Base-by-base conservation (phyloP, 2,329 filamentous ascomycete species). In the Dichotomopilus funicola region DNA sequence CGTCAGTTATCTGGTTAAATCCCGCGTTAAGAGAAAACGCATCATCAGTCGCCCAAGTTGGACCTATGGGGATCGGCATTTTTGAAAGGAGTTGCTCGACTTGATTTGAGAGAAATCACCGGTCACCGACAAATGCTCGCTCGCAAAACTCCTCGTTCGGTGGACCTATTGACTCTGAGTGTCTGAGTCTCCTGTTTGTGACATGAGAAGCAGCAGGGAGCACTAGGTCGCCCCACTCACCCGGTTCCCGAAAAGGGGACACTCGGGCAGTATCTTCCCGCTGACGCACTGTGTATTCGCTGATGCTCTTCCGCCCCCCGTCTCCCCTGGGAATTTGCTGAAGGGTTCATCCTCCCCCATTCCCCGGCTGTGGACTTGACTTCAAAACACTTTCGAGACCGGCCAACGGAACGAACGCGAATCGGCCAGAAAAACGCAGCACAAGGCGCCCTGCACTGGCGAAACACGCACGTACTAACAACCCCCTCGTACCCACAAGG, bases 341-440 rank as follows among this genome's bases (percentile, higher is more conserved):
- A 33, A 19, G 44, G 49, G 49, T 13, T 12, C n/a, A 9, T 45
- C 33, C 49, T 45, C 47, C 31, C 53, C 49, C 49, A 42, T 53
- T 56, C 48, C 54, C 48, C 49, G 59, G 57, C 55, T 52, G 19
- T 59, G 43, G 43, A 60, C 55, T 59, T 58, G 60, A 57, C 60
- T 56, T 62, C 62, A 62, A 66, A 65, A 67, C 64, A 58, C 61
- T 61, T 63, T 64, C 61, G 63, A 68, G 63, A 67, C 64, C 61
- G 53, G 33, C 52, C 33, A 49, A 40, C 43, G 36, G 49, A 35
- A 42, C 11, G 8, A 48, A 52, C 33, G 46, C 40, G 47, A 50
- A 53, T 48, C 56, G 41, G 37, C 47, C 43, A 36, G 49, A 51
- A 50, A 58, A 59, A 53, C 36, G 13, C 52, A 37, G 36, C 50